Evolutionary conservation across 768 basidiomycete species (phyloP).

Genomic region (Galerina marginata): DNA sequence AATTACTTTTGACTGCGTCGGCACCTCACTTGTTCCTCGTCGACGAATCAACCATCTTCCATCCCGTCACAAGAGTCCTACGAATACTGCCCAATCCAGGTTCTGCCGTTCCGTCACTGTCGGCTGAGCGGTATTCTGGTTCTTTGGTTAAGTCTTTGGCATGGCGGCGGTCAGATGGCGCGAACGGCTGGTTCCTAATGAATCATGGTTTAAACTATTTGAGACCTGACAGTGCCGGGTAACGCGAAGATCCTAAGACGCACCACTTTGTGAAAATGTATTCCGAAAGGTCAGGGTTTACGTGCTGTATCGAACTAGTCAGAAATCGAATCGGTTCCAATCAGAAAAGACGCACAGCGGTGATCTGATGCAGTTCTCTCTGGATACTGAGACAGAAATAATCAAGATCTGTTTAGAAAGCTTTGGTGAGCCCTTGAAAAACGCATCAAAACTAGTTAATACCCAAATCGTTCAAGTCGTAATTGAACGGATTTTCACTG

Average conservation of each 20-base stretch:
- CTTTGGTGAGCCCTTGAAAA: background rate
- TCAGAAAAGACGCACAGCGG: slow-evolving; percentile 50
- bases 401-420: slow-evolving; percentile 54
- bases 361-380: slow-evolving; percentile 70
- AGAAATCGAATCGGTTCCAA: background rate
- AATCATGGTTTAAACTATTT: background rate
- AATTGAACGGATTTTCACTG: slow-evolving; percentile 69
- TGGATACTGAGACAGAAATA: slow-evolving; percentile 66
- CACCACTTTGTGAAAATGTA: slow-evolving; percentile 56
- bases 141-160: slow-evolving; percentile 55
- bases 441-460: slow-evolving; percentile 4
- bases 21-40: slow-evolving; percentile 15
- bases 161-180: slow-evolving; percentile 59
- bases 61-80: slow-evolving; percentile 42
- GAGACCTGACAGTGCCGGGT: background rate
- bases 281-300: slow-evolving; percentile 50
- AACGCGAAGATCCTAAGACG: background rate
- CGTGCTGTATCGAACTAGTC: slow-evolving; percentile 44
- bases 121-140: slow-evolving; percentile 21
- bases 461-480: slow-evolving; percentile 67
- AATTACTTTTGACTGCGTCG: too few relatives aligned
- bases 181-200: slow-evolving; percentile 67
- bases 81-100: slow-evolving; percentile 39
- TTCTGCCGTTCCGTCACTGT: slow-evolving; percentile 16
- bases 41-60: slow-evolving; percentile 43